Base-by-base conservation (phyloP, 83 land plant species). In the Thuja plicata region DNA sequence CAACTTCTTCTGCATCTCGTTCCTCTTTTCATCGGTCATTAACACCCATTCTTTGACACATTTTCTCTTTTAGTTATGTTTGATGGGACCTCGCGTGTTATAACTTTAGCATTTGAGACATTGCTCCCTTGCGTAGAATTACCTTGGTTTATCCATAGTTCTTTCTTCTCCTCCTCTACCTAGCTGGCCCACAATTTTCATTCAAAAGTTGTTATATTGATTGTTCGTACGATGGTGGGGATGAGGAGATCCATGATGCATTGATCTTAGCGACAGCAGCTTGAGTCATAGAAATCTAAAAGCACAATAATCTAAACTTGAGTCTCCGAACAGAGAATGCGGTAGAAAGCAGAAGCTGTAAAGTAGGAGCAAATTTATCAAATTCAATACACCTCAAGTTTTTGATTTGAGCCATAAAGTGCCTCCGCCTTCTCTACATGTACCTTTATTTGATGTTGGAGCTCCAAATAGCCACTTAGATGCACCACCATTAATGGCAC, bases 401-500 rank as follows among this genome's bases (percentile, higher is more conserved):
- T 19, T 0, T 5, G 70, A 62, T 62, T 62, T 66, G 73, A 27
- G 8, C n/a, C 73, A 27, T 66, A 66, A 66, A 27, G n/a, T 66
- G 9, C 30, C 27, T 24, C 73, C 73, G 8, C 27, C 70, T 60
- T 60, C 24, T n/a, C 82, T 88, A 90, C 89, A 80, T 48, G 92
- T 89, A 9, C 90, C 55, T 70, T 85, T 87, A 54, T 87, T 87
- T 12, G 94, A 46, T 13, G 91, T 71, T 41, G 84, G 66, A 43
- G n/a, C n/a, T 66, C 89, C 79, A 60, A 57, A 32, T 84, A 32
- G 46, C 86, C 89, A 86, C 89, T 89, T 38, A 92, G 92, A 93
- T 30, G 93, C 86, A 86, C 37, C 89, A 35, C 95, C 97, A 91
- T 93, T 93, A 86, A 78, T 90, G n/a, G 91, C 87, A 27, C 74